These are phyloP conservation scores for Tylopilus subfusipes DNA, from an alignment of 768 basidiomycete genomes.

Conservation along the genomic window DNA sequence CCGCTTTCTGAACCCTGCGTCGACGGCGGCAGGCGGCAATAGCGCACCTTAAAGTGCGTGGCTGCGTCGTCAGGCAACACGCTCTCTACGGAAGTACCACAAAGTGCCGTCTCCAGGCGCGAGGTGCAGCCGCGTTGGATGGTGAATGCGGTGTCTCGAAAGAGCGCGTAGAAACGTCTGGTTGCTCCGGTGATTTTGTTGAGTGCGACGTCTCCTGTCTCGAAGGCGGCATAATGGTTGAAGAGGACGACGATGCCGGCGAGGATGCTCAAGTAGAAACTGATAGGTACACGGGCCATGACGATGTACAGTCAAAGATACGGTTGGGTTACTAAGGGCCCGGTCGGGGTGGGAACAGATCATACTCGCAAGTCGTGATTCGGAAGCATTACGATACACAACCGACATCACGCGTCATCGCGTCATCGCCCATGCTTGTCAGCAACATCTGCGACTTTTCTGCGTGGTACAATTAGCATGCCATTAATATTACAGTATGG, in stretches of 20 bases:
- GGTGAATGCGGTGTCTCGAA: constrained; percentile 2
- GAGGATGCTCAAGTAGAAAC: constrained; percentile 18
- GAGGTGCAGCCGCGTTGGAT: constrained; percentile 7
- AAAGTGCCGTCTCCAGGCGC: not conserved
- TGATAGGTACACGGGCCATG: constrained; percentile 10
- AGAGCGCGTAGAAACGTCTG: constrained; percentile 14
- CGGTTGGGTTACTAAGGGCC: too few relatives aligned
- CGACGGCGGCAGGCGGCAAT: constrained; percentile 2
- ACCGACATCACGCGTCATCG: too few relatives aligned
- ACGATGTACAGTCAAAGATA: not conserved
- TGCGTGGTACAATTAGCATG: too few relatives aligned
- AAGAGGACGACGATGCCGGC: constrained; percentile 21
- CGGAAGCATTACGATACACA: too few relatives aligned
- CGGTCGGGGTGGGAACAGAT: too few relatives aligned
- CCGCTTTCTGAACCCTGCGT: not conserved
- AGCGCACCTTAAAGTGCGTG: not conserved
- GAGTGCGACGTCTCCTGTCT: constrained; percentile 17
- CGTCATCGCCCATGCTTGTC: too few relatives aligned
- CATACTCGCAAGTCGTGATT: too few relatives aligned
- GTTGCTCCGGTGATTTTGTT: constrained; percentile 20
- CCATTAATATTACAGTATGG: too few relatives aligned
- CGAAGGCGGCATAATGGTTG: constrained; percentile 11
- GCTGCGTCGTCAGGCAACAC: not conserved
- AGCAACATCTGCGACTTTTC: too few relatives aligned
- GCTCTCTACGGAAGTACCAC: not conserved